These are phyloP conservation scores for Trypanosoma vivax DNA, from an alignment of 208 protist genomes.

Conservation along the genomic window DNA sequence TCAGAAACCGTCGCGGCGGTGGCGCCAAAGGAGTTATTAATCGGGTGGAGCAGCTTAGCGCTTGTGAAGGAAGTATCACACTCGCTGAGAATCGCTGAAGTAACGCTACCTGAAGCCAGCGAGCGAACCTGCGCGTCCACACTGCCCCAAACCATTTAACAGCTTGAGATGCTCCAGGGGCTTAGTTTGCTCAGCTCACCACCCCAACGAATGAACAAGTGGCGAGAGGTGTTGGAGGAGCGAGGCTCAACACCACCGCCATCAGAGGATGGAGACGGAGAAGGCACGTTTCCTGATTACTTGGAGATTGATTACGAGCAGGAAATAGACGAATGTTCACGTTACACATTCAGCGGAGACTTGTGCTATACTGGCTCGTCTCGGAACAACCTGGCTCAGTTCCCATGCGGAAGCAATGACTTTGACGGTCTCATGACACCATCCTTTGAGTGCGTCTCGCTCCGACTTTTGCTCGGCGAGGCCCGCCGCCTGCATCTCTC, in stretches of 20 bases:
- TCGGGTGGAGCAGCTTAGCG: no score
- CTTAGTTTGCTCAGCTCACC: no score
- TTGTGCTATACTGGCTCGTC: no score
- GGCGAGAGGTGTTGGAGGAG: not conserved
- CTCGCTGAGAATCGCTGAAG: no score
- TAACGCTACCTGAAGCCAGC: not conserved
- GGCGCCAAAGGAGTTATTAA: no score
- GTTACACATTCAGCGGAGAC: slow-evolving; percentile 44
- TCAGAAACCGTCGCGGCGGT: no score
- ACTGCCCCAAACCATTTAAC: no score
- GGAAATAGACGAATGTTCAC: slow-evolving; percentile 52
- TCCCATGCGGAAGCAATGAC: not conserved
- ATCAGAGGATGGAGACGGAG: not conserved
- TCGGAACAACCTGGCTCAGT: not conserved
- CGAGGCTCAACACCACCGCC: not conserved
- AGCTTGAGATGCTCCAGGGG: not conserved
- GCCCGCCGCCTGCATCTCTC: slow-evolving; percentile 5
- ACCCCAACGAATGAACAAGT: no score
- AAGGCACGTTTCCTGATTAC: slow-evolving; percentile 12
- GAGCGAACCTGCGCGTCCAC: not conserved
- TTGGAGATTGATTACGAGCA: slow-evolving; percentile 42
- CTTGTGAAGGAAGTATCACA: no score
- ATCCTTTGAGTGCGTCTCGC: slow-evolving; percentile 4
- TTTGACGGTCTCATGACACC: not conserved
- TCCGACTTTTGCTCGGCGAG: slow-evolving; percentile 14